These are phyloP conservation scores for Anethum foeniculum DNA, from an alignment of 140 eudicot genomes.

Conservation along the genomic window DNA sequence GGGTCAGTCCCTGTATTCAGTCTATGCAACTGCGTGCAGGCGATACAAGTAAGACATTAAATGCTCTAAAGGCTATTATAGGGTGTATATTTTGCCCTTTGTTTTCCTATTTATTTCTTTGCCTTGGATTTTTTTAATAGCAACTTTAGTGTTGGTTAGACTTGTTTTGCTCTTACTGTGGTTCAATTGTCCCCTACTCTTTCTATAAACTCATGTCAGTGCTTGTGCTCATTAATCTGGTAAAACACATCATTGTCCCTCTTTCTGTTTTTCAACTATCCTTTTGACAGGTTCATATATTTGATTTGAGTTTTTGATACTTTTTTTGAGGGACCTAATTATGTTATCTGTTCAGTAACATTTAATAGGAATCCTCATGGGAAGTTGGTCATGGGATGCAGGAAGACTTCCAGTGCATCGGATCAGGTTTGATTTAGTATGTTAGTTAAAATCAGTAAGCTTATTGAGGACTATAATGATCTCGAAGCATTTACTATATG, in stretches of 20 bases:
- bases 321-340: neutral
- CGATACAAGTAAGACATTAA: conserved; percentile 52
- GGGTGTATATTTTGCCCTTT: neutral
- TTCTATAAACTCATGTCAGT: neutral
- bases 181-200: neutral
- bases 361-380: conserved; percentile 92
- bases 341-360: conserved; percentile 51
- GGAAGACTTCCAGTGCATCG: conserved; percentile 45
- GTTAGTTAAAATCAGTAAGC: neutral
- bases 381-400: conserved; percentile 75
- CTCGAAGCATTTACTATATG: neutral
- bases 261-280: neutral
- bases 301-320: neutral
- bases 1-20: conserved; percentile 78
- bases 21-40: conserved; percentile 93
- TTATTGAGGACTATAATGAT: neutral
- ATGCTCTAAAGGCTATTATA: neutral
- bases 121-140: neutral
- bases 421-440: conserved; percentile 38
- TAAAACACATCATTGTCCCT: neutral
- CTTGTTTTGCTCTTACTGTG: neutral
- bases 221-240: neutral
- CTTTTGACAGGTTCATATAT: neutral
- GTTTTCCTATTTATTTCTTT: neutral
- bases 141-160: neutral